phyloP scores from a whole-genome alignment of 257 asterid genomes.

The Asclepias syriaca region DNA sequence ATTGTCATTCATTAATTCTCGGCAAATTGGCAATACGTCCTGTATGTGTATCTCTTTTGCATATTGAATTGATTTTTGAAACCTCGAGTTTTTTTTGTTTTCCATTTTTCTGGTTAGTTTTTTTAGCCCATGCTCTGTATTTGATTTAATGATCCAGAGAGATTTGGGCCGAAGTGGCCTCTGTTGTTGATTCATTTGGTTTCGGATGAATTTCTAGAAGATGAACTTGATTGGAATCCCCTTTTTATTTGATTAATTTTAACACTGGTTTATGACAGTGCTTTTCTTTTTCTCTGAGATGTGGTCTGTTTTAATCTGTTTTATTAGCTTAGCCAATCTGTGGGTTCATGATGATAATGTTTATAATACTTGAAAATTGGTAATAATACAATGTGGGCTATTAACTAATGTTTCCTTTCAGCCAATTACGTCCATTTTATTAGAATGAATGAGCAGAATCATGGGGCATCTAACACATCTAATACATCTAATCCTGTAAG shows the following conservation, averaged over 20 bases:
- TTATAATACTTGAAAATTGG: background rate
- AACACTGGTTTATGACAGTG: no score
- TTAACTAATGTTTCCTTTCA: background rate
- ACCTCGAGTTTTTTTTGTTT: background rate
- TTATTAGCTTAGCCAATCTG: no score
- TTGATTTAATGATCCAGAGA: background rate
- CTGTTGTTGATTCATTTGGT: no score
- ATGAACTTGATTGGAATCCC: background rate
- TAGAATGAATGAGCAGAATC: slow-evolving; percentile 39
- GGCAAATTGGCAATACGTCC: no score
- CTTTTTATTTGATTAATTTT: no score
- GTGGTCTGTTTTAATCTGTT: no score
- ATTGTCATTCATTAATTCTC: no score
- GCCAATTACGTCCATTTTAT: background rate
- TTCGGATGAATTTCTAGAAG: no score
- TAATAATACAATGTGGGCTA: background rate
- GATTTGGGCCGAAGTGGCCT: background rate
- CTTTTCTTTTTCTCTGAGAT: no score
- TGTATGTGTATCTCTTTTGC: no score
- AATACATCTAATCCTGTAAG: slow-evolving; percentile 25
- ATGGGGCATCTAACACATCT: slow-evolving; percentile 14
- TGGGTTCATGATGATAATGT: no score
- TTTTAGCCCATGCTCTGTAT: background rate
- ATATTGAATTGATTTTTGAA: background rate
- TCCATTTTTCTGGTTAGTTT: background rate